Evolutionary conservation across 768 basidiomycete genomes (phyloP), one percentile per base, ranked within the genome.

Genomic region (Cantharellus anzutake): DNA sequence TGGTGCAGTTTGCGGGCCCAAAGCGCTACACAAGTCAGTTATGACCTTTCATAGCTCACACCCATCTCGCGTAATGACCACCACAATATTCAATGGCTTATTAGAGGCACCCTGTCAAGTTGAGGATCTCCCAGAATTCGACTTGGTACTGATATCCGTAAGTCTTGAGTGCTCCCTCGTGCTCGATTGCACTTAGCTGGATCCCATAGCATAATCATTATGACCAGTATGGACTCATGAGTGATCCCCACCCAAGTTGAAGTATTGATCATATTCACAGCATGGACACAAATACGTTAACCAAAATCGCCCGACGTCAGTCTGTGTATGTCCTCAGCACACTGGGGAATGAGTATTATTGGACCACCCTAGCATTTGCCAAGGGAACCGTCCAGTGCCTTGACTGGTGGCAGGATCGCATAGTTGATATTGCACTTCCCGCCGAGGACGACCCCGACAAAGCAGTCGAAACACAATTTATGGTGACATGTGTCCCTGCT

Each of bases 1-100:
- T 78, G 0, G 71, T 66, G 57, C 73, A 74, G 55, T 71, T 65
- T 59, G 51, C 73, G 2, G 78, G 78, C 4, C 78, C 77, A 0
- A 75, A 74, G 55, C 68, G 78, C 11, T 76, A 69, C 65, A 79
- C 76, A 1, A 64, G 73, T 74, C 48, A 60, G 62, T 60, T 2
- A 29, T 29, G 20, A 29, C 20, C 20, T 29, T 29, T 14, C 51
- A 57, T 42, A 4, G 48, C 41, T 4, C 35, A 40, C 37, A 37
- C 39, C 4, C 38, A 20, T 42, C 5, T 35, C 4, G 41, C 37
- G 1, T 14, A 29, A 61, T 29, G 35, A 5, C 20, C 4, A 44
- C 4, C 37, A 5, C 14, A 14, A 16, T 39, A 37, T 60, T 42
- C 20, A 5, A 38, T 40, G 29, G 42, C 53, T 40, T 37, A 3